These are phyloP conservation scores for Stereocaulon alpinum DNA, from an alignment of 495 filamentous ascomycete genomes.

Conservation along the genomic window DNA sequence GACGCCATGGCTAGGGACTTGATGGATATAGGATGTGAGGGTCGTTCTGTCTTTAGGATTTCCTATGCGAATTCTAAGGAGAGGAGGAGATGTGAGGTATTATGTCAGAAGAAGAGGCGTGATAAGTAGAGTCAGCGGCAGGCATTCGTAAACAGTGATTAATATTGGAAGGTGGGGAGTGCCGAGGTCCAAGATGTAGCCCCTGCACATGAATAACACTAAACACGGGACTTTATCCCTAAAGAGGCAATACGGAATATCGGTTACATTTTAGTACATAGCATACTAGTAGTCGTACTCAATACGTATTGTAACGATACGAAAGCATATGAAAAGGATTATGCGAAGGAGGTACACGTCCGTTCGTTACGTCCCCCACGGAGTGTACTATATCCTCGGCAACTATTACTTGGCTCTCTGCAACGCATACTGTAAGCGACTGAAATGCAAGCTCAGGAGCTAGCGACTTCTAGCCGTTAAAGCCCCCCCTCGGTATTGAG, in stretches of 20 bases:
- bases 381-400: too few species aligned
- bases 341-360: too few species aligned
- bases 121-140: not conserved
- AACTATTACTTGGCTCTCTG: too few species aligned
- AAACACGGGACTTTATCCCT: not conserved
- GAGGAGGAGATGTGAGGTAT: not conserved
- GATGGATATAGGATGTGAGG: not conserved
- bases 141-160: not conserved
- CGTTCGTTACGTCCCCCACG: too few species aligned
- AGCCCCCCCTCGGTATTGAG: too few species aligned
- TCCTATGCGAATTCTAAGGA: not conserved
- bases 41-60: not conserved
- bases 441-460: too few species aligned
- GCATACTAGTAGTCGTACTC: too few species aligned
- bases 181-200: not conserved
- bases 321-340: too few species aligned
- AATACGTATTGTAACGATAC: too few species aligned
- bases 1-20: slow-evolving; percentile 51
- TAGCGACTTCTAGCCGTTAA: too few species aligned
- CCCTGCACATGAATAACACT: too few species aligned
- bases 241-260: not conserved
- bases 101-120: not conserved
- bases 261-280: not conserved
- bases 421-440: too few species aligned
- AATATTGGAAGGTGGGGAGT: not conserved